phyloP scores from a whole-genome alignment of 2,329 filamentous ascomycete genomes.

The Fusarium newnesense region DNA sequence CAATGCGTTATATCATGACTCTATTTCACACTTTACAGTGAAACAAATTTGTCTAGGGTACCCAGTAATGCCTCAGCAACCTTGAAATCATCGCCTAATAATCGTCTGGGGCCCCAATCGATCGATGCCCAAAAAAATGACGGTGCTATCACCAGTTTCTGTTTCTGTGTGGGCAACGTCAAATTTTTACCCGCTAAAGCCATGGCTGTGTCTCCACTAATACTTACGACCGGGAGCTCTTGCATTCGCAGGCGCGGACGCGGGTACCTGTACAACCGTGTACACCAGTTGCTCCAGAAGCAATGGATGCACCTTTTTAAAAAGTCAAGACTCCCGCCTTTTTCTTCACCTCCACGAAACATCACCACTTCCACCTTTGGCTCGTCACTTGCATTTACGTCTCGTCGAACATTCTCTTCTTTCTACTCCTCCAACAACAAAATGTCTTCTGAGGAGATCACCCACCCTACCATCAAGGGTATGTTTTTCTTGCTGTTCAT shows the following conservation, averaged over 20 bases:
- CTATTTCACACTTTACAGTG: background rate
- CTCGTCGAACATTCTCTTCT: slow-evolving; percentile 3
- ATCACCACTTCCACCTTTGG: slow-evolving; percentile 19
- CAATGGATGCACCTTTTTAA: slow-evolving; percentile 22
- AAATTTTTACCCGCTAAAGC: slow-evolving; percentile 36
- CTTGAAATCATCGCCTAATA: slow-evolving; percentile 28
- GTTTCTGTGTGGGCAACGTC: slow-evolving; percentile 27
- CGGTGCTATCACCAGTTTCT: slow-evolving; percentile 36
- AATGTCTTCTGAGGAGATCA: slow-evolving; percentile 72
- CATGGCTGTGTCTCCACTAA: slow-evolving; percentile 19
- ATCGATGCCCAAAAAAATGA: slow-evolving; percentile 39
- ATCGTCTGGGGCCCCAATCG: slow-evolving; percentile 10
- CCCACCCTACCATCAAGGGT: slow-evolving; percentile 82
- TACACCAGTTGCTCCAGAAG: background rate
- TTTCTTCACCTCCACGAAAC: slow-evolving; percentile 30
- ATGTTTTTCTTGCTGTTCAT: slow-evolving; percentile 39
- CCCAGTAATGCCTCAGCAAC: background rate
- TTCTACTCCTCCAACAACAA: slow-evolving; percentile 45
- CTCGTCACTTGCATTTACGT: slow-evolving; percentile 28
- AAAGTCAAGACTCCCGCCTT: slow-evolving; percentile 37
- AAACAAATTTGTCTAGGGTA: slow-evolving; percentile 9
- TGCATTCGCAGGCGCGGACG: slow-evolving; percentile 15
- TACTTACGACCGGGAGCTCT: slow-evolving; percentile 12
- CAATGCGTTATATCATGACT: slow-evolving; percentile 11
- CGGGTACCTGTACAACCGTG: slow-evolving; percentile 13